Percentiles rank a stretch among this genome's conserved stretches.
These are phyloP conservation scores for Amaranthus tricolor DNA, from an alignment of 179 eudicot genomes.

Conservation along the genomic window DNA sequence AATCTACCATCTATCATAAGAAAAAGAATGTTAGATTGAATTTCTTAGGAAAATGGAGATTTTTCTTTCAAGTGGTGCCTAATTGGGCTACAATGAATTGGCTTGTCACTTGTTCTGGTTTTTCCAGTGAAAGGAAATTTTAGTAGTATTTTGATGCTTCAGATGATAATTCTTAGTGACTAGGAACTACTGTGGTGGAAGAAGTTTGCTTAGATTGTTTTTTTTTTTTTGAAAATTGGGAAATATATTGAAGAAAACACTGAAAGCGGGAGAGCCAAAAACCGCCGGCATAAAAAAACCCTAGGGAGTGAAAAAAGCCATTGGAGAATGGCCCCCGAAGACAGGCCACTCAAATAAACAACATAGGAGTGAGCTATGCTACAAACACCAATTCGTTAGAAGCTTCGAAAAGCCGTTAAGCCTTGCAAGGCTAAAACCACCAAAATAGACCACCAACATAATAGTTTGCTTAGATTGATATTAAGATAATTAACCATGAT, in stretches of 20 bases:
- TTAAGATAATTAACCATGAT: neutral
- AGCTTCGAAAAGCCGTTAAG: no score
- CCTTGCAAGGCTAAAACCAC: no score
- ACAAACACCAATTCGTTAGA: no score
- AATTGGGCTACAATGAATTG: neutral
- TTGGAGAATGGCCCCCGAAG: no score
- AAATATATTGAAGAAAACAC: no score
- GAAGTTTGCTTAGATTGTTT: neutral
- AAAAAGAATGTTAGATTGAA: neutral
- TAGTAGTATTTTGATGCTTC: neutral
- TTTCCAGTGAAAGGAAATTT: neutral
- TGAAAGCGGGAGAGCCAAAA: no score
- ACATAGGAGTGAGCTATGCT: no score
- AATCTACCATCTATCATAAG: neutral
- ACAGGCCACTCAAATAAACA: no score
- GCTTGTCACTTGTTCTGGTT: neutral
- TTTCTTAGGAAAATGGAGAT: neutral
- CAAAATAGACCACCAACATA: no score
- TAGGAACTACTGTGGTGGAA: neutral
- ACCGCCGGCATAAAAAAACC: no score
- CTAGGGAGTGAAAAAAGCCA: no score
- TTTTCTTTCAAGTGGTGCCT: neutral
- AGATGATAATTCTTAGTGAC: neutral
- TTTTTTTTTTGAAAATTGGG: no score
- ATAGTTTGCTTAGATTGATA: neutral